Evolutionary conservation across 768 basidiomycete genomes (phyloP), one percentile per base, ranked within the genome.

Genomic region (Epithele typhae): DNA sequence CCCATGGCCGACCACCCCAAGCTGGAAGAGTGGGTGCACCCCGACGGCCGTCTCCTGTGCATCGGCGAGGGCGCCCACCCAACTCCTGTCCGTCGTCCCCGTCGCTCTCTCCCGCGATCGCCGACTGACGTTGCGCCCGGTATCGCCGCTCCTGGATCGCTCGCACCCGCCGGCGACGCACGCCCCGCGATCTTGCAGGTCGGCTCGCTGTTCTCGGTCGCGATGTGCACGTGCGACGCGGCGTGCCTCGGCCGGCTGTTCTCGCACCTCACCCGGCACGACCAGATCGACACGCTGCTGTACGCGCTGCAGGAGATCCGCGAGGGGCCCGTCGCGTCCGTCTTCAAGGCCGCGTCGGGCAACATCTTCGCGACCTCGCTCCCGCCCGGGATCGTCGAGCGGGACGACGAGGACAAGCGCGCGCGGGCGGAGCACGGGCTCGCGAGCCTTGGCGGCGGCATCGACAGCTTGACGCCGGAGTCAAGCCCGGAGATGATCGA

Each of bases 51-150:
- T 8, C 33, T 64, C 3, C 40, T 64, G 25, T 44, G 60, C 30
- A 51, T 65, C 45, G 67, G 67, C 34, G 64, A 67, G 36, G 60
- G 62, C 25, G 63, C 62, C 5, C 67, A 69, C 48, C 59, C 65
- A 3, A 0, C 5, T 12, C 35, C 24, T 6, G 18, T 44, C 30
- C 19, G 27, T 17, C 19, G 21, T 10, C 8, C 25, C 33, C 25
- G 23, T 22, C 46, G 42, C 17, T 12, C 32, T 15, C 18, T 14
- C 12, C n/a, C 19, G 9, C 27, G 27, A 30, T 30, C 27, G 27
- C 27, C 14, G 27, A 30, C 27, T n/a, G n/a, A n/a, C n/a, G n/a
- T n/a, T n/a, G n/a, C n/a, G n/a, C n/a, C n/a, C n/a, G n/a, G n/a
- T n/a, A n/a, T n/a, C n/a, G n/a, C n/a, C n/a, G n/a, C n/a, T n/a